A percentile compares a stretch with the other conserved stretches of the same genome.
Evolutionary conservation across 2,329 filamentous ascomycete species (phyloP).

Genomic region (Ceratocystiopsis minuta): DNA sequence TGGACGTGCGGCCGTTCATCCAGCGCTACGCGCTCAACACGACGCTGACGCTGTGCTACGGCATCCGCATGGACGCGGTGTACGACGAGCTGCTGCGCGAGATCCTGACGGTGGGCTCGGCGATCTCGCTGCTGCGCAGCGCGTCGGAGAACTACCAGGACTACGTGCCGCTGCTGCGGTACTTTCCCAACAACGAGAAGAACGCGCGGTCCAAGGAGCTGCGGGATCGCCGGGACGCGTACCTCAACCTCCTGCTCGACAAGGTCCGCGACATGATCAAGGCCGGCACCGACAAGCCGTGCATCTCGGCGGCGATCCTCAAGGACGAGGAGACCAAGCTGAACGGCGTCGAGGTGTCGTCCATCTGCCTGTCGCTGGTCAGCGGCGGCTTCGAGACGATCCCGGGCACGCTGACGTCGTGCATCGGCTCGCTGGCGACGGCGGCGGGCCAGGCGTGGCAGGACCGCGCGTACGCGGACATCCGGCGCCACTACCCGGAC

Average conservation of each 20-base stretch:
- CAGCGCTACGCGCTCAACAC: conserved; percentile 63
- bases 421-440: conserved; percentile 56
- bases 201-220: conserved; percentile 42
- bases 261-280: conserved; percentile 20
- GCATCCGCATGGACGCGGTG: conserved; percentile 44
- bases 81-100: conserved; percentile 44
- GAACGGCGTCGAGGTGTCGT: conserved; percentile 39
- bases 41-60: conserved; percentile 62
- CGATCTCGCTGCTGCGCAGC: conserved; percentile 56
- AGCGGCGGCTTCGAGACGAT: conserved; percentile 69
- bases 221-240: conserved; percentile 22
- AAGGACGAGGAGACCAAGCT: conserved; percentile 13
- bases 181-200: conserved; percentile 28
- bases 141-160: conserved; percentile 60
- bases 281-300: conserved; percentile 12
- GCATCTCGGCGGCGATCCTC: conserved; percentile 13
- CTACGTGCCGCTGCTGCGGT: conserved; percentile 32
- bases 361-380: conserved; percentile 60
- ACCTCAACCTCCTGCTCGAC: conserved; percentile 44
- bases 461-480: conserved; percentile 48
- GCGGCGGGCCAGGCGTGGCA: conserved; percentile 52
- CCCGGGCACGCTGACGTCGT: conserved; percentile 63
- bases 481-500: conserved; percentile 51
- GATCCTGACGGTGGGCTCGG: conserved; percentile 58
- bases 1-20: conserved; percentile 58